Conservation (phyloP, 2,329 filamentous ascomycete genomes). For the Chaetomium sp. region DNA sequence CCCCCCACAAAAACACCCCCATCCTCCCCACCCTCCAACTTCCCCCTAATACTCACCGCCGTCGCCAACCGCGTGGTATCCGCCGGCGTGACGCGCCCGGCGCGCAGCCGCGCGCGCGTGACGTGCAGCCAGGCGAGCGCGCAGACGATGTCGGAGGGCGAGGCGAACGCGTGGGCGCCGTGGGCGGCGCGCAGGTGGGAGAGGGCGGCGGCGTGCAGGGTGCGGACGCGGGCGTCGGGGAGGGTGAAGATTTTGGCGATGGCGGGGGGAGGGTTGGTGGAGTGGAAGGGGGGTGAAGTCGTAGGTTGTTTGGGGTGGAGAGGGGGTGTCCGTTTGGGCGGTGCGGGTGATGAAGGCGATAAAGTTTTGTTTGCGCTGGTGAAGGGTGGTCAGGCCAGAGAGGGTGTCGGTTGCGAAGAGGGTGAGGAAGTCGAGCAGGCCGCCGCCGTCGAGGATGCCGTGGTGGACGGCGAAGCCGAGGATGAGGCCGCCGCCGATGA, state of each 20-base stretch:
- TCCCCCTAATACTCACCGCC: constrained; percentile 17
- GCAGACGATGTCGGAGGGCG: constrained; percentile 12
- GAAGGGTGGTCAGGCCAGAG: not conserved
- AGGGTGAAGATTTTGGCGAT: constrained; percentile 20
- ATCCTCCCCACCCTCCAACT: not conserved
- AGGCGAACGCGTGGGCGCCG: not conserved
- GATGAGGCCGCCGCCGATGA: constrained; percentile 23
- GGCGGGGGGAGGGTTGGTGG: not conserved
- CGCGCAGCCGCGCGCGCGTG: constrained; percentile 17
- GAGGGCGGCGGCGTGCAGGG: not conserved
- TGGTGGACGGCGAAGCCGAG: constrained; percentile 24
- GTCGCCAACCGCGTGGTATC: constrained; percentile 17
- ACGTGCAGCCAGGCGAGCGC: constrained; percentile 20
- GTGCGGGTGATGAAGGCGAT: not conserved
- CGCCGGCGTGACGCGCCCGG: not conserved
- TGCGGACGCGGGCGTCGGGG: not conserved
- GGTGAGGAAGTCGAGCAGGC: constrained; percentile 5
- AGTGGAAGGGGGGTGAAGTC: constrained; percentile 1
- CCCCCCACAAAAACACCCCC: not conserved
- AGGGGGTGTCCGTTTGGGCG: not conserved
- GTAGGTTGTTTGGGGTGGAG: constrained; percentile 2
- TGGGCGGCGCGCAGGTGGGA: not conserved
- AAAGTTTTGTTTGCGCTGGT: not conserved
- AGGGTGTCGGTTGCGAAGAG: not conserved
- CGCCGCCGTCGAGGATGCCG: constrained; percentile 22